A percentile compares a stretch with the other conserved stretches of the same genome.
Conservation (phyloP, 2,329 filamentous ascomycete species). For the Purpureocillium lavendulum region DNA sequence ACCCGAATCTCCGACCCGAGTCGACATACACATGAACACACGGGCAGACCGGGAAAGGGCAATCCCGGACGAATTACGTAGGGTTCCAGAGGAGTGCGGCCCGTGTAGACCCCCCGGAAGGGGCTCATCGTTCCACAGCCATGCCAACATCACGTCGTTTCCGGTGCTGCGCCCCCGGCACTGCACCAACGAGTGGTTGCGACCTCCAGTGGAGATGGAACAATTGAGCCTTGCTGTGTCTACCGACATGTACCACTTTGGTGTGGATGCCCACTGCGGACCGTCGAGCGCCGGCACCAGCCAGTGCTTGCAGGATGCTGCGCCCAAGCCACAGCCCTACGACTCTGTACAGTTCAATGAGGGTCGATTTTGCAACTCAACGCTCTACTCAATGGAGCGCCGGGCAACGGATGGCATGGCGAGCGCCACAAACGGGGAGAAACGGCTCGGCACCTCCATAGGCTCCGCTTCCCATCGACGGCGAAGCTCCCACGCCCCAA, state of each 20-base stretch:
- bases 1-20: too few relatives aligned
- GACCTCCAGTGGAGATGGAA: constrained; percentile 11
- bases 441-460: constrained; percentile 14
- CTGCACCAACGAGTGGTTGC: constrained; percentile 23
- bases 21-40: too few relatives aligned
- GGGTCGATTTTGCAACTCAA: constrained; percentile 12
- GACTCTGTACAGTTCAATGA: constrained; percentile 13
- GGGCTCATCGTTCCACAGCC: too few relatives aligned
- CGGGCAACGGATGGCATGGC: constrained; percentile 2
- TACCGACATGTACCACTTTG: constrained; percentile 16
- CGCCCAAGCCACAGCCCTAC: constrained; percentile 6
- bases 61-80: too few relatives aligned
- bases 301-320: constrained; percentile 6
- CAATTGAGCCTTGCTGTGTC: constrained; percentile 4
- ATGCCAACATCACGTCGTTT: constrained; percentile 27
- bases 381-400: background rate
- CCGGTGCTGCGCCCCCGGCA: constrained; percentile 21
- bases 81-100: too few relatives aligned
- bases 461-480: constrained; percentile 15
- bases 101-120: too few relatives aligned
- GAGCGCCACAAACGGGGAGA: constrained; percentile 5
- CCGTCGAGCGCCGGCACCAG: constrained; percentile 4
- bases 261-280: constrained; percentile 21
- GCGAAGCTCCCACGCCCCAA: constrained; percentile 13
- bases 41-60: too few relatives aligned